These are phyloP conservation scores for Boletus sp. DNA, from an alignment of 768 basidiomycete species.

Conservation along the genomic window DNA sequence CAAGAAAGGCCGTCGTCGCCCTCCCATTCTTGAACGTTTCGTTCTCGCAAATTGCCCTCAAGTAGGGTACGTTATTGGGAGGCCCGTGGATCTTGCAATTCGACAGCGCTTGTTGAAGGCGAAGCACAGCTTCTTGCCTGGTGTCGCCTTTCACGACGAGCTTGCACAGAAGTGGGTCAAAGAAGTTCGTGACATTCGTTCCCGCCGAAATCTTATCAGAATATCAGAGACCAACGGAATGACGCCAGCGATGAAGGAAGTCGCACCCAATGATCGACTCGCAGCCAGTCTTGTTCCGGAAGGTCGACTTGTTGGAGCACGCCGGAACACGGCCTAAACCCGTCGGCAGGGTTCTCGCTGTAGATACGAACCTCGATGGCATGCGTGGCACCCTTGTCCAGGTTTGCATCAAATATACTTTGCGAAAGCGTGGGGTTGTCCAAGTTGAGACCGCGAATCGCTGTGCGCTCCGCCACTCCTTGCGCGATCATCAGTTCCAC, in stretches of 20 bases:
- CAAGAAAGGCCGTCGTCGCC: constrained; percentile 49
- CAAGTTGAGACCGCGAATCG: constrained; percentile 12
- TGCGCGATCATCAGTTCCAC: constrained; percentile 64
- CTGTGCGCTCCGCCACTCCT: constrained; percentile 39
- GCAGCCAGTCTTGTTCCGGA: constrained; percentile 44
- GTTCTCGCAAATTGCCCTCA: constrained; percentile 42
- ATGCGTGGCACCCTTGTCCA: constrained; percentile 22
- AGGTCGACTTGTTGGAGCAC: constrained; percentile 55
- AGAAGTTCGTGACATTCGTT: constrained; percentile 48
- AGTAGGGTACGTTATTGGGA: constrained; percentile 55
- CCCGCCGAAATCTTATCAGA: constrained; percentile 44
- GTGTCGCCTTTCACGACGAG: constrained; percentile 49
- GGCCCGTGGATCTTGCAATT: constrained; percentile 50
- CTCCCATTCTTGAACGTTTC: constrained; percentile 39
- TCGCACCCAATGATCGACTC: constrained; percentile 59
- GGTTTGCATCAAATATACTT: constrained; percentile 30
- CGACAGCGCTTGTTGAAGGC: constrained; percentile 40
- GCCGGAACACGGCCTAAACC: constrained; percentile 59
- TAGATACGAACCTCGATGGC: constrained; percentile 60
- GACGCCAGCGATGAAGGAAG: not conserved
- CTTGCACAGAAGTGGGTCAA: constrained; percentile 60
- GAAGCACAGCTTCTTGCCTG: constrained; percentile 43
- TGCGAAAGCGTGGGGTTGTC: constrained; percentile 36
- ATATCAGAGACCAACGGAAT: not conserved
- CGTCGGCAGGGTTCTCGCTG: constrained; percentile 56